Conservation (phyloP, 257 asterid species). For the Jaltomata sinuosa region DNA sequence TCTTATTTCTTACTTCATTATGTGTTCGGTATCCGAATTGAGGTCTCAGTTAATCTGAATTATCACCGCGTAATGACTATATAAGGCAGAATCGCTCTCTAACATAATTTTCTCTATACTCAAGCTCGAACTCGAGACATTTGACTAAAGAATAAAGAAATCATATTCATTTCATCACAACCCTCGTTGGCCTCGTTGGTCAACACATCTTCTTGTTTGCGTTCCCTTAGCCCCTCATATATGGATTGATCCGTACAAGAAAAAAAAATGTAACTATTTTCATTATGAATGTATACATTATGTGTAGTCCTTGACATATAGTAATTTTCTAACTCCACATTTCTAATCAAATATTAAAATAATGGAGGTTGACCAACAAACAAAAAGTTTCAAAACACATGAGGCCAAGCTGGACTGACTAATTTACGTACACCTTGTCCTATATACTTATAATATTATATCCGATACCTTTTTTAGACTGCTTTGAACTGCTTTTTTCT, state of each 20-base stretch:
- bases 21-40: not conserved
- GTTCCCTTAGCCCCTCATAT: not conserved
- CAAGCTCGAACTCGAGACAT: accelerated
- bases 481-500: not conserved
- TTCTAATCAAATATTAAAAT: too few relatives aligned
- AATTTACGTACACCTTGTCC: not conserved
- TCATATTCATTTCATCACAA: not conserved
- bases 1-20: not conserved
- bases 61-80: accelerated
- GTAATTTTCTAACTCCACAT: not conserved
- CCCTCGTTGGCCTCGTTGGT: too few relatives aligned
- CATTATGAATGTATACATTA: not conserved
- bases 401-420: not conserved
- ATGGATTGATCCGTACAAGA: not conserved
- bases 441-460: too few relatives aligned
- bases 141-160: not conserved
- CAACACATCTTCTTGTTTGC: not conserved
- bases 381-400: too few relatives aligned
- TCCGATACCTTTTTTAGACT: too few relatives aligned
- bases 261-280: not conserved
- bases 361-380: too few relatives aligned
- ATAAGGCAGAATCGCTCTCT: accelerated
- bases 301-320: not conserved
- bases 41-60: not conserved
- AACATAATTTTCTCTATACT: not conserved